Conservation (phyloP, 306 rosid species). For the Prunus davidiana region DNA sequence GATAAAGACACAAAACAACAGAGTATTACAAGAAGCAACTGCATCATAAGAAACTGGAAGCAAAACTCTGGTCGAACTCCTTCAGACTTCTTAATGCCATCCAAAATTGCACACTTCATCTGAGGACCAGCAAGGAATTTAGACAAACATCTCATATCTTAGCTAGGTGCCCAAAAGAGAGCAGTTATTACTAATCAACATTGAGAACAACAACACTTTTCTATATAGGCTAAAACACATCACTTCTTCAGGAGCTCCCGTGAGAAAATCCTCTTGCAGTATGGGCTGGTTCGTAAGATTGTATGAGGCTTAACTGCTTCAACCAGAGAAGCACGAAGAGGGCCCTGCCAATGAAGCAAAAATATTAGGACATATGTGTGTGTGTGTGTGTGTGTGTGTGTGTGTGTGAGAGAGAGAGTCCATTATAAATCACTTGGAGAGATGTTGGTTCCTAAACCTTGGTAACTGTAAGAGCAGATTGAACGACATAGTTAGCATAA, state of each 20-base stretch:
- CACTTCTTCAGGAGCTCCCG: conserved; percentile 45
- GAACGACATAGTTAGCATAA: conserved; percentile 72
- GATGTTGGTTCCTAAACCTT: conserved; percentile 40
- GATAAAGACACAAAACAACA: conserved; percentile 19
- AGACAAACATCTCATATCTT: background rate
- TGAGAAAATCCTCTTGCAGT: conserved; percentile 68
- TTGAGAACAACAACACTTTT: conserved; percentile 34
- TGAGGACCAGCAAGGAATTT: background rate
- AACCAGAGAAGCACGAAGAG: conserved; percentile 47
- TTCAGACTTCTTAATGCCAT: conserved; percentile 4
- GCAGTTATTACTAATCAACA: conserved; percentile 11
- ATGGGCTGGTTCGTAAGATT: conserved; percentile 56
- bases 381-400: background rate
- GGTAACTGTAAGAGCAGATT: conserved; percentile 47
- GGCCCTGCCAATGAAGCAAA: conserved; percentile 42
- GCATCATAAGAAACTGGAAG: background rate
- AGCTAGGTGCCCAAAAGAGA: background rate
- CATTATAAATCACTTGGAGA: background rate
- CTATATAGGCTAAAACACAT: conserved; percentile 3
- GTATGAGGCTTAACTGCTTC: conserved; percentile 44
- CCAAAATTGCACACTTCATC: conserved; percentile 2
- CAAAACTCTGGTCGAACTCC: background rate
- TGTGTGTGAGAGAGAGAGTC: background rate
- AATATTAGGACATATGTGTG: background rate
- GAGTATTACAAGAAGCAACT: conserved; percentile 1